A percentile compares a stretch with the other conserved stretches of the same genome.
These are phyloP conservation scores for Papilionanthe hybrid DNA, from an alignment of 116 monocot species.

Conservation along the genomic window DNA sequence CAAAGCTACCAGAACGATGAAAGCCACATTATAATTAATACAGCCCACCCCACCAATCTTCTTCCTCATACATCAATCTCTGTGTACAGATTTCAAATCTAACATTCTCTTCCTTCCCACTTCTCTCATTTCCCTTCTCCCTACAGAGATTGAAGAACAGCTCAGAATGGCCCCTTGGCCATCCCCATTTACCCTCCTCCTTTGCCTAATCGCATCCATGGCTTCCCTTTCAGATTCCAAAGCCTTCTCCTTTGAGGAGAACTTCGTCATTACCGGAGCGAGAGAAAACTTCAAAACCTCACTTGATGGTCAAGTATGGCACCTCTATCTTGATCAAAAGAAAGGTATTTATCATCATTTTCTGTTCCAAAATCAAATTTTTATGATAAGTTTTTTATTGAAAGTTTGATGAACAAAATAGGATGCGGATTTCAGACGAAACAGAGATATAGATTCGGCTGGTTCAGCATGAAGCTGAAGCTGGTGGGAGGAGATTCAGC, in stretches of 20 bases:
- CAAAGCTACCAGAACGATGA: not conserved
- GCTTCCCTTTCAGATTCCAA: not conserved
- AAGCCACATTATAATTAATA: not conserved
- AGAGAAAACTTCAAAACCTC: conserved; percentile 77
- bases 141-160: not conserved
- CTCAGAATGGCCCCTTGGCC: conserved; percentile 13
- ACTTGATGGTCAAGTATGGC: conserved; percentile 76
- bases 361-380: not conserved
- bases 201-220: conserved; percentile 5
- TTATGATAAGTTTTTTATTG: not conserved
- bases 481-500: conserved; percentile 94
- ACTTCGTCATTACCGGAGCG: conserved; percentile 59
- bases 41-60: not conserved
- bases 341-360: conserved; percentile 32
- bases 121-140: not conserved
- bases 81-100: not conserved
- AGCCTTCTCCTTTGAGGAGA: conserved; percentile 57
- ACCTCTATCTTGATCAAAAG: conserved; percentile 69
- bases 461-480: conserved; percentile 99
- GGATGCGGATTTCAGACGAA: conserved; percentile 92
- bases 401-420: conserved; percentile 4
- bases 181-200: conserved; percentile 10
- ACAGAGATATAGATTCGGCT: conserved; percentile 74
- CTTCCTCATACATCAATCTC: not conserved
- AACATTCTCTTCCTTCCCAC: not conserved